Evolutionary conservation across 352 stramenopile genomes (phyloP), one percentile per base, ranked within the genome.

Genomic region (Phytophthora agathidicida): DNA sequence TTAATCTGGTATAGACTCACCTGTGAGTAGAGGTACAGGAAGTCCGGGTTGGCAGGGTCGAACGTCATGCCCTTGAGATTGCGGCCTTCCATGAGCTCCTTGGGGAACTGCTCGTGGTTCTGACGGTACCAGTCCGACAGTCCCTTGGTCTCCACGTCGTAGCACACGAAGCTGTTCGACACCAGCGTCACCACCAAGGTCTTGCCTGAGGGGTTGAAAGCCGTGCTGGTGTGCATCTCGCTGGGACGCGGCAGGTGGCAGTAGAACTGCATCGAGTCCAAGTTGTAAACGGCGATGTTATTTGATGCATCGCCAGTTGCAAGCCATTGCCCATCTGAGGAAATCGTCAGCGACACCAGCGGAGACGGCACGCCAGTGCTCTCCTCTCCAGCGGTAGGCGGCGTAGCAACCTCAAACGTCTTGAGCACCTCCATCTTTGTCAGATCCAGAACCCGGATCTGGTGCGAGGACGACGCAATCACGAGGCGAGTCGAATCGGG

Each of bases 241-340:
- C 59, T 69, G 7, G 86, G 79, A 0, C 65, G 71, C 36, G 83
- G 84, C 47, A 92, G 47, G 39, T 89, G 76, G 51, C 68, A 78
- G 65, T 91, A 89, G 36, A 88, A 86, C 66, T 88, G 77, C 86
- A 94, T 93, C 61, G 86, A 89, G 75, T 94, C 86, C 20, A 94
- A 71, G 57, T 94, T 93, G 74, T 91, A 94, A 26, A 94, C 69
- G 38, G 76, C 72, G 22, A 94, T 60, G 48, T 83, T 75, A 73
- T 94, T 94, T 13, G 60, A 55, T 5, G 74, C 71, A 56, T 93
- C 83, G 19, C 80, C 83, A 7, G 72, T 79, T 10, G 73, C 83
- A 43, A 94, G 81, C 86, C 86, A 94, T 51, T 94, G 86, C 23
- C 83, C 83, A 53, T 94, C 86, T 17, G 70, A 71, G 32, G 86